These are phyloP conservation scores for Carallia brachiata DNA, from an alignment of 345 rosid genomes.

Conservation along the genomic window DNA sequence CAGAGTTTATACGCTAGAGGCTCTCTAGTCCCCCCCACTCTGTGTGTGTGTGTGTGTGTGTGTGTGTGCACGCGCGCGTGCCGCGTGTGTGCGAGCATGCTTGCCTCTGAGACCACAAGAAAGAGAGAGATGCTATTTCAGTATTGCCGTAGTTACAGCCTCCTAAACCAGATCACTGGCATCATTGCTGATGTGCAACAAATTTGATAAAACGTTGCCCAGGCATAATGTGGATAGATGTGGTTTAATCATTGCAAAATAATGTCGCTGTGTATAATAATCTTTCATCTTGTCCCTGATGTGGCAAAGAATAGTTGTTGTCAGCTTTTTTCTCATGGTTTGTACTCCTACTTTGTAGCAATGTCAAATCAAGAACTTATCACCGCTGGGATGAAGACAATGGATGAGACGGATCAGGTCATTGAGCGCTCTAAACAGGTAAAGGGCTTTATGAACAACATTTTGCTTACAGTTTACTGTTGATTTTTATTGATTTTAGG, in stretches of 20 bases:
- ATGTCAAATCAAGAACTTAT: slow-evolving; percentile 95
- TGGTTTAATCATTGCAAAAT: background rate
- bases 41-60: too few relatives aligned
- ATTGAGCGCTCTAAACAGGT: slow-evolving; percentile 94
- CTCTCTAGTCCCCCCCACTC: too few relatives aligned
- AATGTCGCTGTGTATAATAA: background rate
- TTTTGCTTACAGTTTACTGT: background rate
- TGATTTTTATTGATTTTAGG: background rate
- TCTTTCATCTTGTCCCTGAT: background rate
- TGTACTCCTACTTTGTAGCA: slow-evolving; percentile 36
- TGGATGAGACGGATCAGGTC: slow-evolving; percentile 97
- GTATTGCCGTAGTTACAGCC: too few relatives aligned
- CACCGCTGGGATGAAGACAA: slow-evolving; percentile 69
- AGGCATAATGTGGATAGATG: background rate
- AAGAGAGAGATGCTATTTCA: too few relatives aligned
- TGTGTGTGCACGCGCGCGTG: too few relatives aligned
- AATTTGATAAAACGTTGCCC: background rate
- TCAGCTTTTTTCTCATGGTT: background rate
- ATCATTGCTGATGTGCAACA: background rate
- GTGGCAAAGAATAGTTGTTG: background rate
- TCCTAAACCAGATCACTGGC: too few relatives aligned
- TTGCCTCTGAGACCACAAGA: too few relatives aligned
- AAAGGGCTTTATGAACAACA: slow-evolving; percentile 4
- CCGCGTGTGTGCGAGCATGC: too few relatives aligned
- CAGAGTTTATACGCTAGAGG: too few relatives aligned